Evolutionary conservation across 176 grass and related monocot species (phyloP).

Genomic region (Oryza punctata): DNA sequence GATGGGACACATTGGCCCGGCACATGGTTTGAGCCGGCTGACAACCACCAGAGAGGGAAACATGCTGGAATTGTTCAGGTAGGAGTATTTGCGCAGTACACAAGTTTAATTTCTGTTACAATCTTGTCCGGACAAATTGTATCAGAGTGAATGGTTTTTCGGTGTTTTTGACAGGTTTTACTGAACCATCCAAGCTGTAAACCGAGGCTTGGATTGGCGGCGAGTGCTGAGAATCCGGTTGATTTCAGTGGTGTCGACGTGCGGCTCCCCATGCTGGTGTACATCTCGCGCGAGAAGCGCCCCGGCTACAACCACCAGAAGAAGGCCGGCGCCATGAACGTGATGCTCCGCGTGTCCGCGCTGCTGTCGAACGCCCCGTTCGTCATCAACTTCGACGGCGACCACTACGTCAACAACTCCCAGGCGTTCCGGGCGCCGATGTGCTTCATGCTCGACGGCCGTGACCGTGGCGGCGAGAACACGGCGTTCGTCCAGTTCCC

Average conservation of each 20-base stretch:
- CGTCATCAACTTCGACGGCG: conserved; percentile 53
- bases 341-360: conserved; percentile 43
- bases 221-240: neutral
- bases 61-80: conserved; percentile 49
- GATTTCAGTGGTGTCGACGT: conserved; percentile 45
- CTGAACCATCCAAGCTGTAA: conserved; percentile 25
- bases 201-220: neutral
- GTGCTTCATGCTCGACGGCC: conserved; percentile 51
- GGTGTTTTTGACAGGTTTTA: conserved; percentile 18
- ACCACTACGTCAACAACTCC: conserved; percentile 54
- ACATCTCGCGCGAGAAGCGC: conserved; percentile 42
- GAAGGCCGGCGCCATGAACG: conserved; percentile 59
- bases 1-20: conserved; percentile 53
- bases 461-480: conserved; percentile 48
- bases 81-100: neutral
- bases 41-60: conserved; percentile 46
- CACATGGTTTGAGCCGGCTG: conserved; percentile 37
- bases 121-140: too few species aligned
- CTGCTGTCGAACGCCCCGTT: conserved; percentile 56
- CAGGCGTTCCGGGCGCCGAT: conserved; percentile 22
- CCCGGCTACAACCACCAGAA: conserved; percentile 48
- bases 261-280: conserved; percentile 51
- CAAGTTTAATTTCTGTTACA: neutral
- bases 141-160: neutral
- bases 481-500: conserved; percentile 89